phyloP scores from a whole-genome alignment of 2,329 filamentous ascomycete genomes.

The Fonsecaea multimorphosa region DNA sequence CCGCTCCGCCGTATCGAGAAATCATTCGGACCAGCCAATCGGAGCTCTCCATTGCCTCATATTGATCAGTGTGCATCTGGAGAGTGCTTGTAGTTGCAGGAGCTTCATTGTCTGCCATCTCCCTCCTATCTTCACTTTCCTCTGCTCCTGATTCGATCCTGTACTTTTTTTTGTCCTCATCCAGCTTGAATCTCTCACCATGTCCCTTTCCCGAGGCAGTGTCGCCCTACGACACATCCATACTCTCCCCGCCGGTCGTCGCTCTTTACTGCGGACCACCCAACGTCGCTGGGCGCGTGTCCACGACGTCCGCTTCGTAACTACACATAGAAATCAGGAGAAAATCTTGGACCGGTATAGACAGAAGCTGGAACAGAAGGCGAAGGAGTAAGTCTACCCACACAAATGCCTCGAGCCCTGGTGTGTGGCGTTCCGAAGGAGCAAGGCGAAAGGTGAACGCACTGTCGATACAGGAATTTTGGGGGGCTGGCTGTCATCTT shows the following conservation, averaged over 20 bases:
- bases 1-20: constrained; percentile 3
- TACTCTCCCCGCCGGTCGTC: not conserved
- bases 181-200: not conserved
- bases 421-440: not conserved
- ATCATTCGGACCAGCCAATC: not conserved
- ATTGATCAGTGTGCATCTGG: not conserved
- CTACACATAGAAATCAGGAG: constrained; percentile 72
- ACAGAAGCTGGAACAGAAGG: constrained; percentile 82
- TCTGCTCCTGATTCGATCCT: not conserved
- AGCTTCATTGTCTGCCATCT: not conserved
- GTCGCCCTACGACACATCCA: constrained; percentile 21
- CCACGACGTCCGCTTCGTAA: constrained; percentile 87
- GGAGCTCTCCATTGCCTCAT: not conserved
- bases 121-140: not conserved
- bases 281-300: constrained; percentile 91
- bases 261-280: constrained; percentile 33
- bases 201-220: constrained; percentile 14
- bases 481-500: constrained; percentile 41
- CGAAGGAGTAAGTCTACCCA: constrained; percentile 63
- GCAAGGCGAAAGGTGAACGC: not conserved
- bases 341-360: constrained; percentile 83
- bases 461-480: not conserved
- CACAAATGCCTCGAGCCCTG: not conserved
- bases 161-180: not conserved
- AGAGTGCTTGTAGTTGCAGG: not conserved